Base-by-base conservation (phyloP, 2,329 filamentous ascomycete species). In the Aspergillus sp. region DNA sequence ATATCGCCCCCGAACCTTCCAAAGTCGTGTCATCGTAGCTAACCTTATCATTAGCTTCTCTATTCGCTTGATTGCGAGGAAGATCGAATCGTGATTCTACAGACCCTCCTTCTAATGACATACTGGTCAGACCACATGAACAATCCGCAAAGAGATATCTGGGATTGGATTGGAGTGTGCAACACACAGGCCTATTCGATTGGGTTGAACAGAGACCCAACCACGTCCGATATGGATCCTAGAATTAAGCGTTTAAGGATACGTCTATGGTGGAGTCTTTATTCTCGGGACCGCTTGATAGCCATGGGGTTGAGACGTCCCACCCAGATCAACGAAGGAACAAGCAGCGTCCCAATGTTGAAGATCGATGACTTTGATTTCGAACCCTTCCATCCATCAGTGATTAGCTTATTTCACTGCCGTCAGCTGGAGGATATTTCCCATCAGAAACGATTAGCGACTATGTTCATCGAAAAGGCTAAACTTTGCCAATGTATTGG, bases 101-200 rank as follows among this genome's bases (percentile, higher is more conserved):
- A 95, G 66, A 83, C 86, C 7, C 73, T 95, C 6, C 74, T 95
- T 26, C 76, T 95, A 43, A 88, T 95, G 85, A 94, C 89, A 5
- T 95, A 93, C 64, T 95, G 90, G 84, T 94, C 94, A 62, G 89
- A 95, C 68, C 90, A 88, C 7, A 88, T 89, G 3, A 88, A 94
- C 63, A 88, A 93, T 35, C 58, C 60, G 59, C 87, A 93, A 61
- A 93, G 94, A 66, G 90, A 95, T 63, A 94, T 88, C 37, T 93
- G 89, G 85, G 88, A 94, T 59, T 94, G 88, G 89, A 93, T 94
- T 81, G 89, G 89, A 11, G 86, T 94, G 19, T 89, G 88, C 33
- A 90, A 91, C 44, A 93, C 88, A 5, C 75, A 93, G 38, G 88
- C 88, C 39, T 87, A 93, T 62, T 93, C 88, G 4, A 93, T 94